These are phyloP conservation scores for Chara braunii DNA, from an alignment of 139 green algal species.

Conservation along the genomic window DNA sequence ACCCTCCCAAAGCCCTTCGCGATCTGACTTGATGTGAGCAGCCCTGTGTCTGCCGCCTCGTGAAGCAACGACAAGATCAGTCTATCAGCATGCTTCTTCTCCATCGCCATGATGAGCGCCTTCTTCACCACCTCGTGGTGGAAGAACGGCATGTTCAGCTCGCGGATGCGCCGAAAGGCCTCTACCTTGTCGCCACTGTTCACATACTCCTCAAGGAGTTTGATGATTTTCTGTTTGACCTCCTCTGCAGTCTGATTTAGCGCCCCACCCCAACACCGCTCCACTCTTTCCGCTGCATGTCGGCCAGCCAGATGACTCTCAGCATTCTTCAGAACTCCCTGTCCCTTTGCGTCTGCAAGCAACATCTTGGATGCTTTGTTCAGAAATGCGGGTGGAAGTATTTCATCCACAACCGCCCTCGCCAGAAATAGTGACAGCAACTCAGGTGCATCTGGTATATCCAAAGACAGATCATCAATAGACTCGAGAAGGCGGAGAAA, in stretches of 20 bases:
- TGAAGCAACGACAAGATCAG: constrained; percentile 27
- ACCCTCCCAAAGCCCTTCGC: constrained; percentile 39
- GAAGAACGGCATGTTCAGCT: constrained; percentile 73
- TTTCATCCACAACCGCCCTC: constrained; percentile 72
- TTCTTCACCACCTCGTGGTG: constrained; percentile 62
- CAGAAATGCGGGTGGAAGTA: constrained; percentile 65
- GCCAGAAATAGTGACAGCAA: constrained; percentile 66
- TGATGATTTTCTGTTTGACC: constrained; percentile 74
- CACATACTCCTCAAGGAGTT: constrained; percentile 49
- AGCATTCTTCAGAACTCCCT: constrained; percentile 7
- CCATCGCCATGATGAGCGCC: constrained; percentile 33
- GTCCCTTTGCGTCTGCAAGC: constrained; percentile 3
- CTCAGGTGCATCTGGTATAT: constrained; percentile 62
- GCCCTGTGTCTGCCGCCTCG: constrained; percentile 18
- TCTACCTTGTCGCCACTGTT: constrained; percentile 25
- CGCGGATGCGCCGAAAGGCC: constrained; percentile 47
- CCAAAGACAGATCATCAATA: constrained; percentile 70
- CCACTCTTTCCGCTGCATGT: constrained; percentile 22
- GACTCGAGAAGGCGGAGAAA: constrained; percentile 44
- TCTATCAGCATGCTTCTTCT: constrained; percentile 4
- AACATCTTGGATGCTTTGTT: constrained; percentile 28
- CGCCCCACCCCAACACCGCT: constrained; percentile 9
- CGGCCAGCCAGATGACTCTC: constrained; percentile 2
- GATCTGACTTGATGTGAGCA: constrained; percentile 39
- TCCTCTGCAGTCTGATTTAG: not conserved